Percentiles rank a stretch among this genome's conserved stretches.
These are phyloP conservation scores for Rhytidiadelphus loreus DNA, from an alignment of 225 moss, liverwort and hornwort genomes.

Conservation along the genomic window DNA sequence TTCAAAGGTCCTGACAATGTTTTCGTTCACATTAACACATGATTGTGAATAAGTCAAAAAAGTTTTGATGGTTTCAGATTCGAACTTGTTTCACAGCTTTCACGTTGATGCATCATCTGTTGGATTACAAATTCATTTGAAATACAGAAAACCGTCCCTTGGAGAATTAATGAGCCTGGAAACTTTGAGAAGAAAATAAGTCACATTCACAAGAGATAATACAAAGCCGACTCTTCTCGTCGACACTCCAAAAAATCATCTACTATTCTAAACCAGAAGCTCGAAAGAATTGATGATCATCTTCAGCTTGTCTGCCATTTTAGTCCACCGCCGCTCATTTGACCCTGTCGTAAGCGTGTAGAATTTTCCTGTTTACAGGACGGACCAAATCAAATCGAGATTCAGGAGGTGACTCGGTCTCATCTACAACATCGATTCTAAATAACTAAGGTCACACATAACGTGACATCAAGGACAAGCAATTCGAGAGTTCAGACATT, in stretches of 20 bases:
- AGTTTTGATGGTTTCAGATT: neutral
- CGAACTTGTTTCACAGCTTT: neutral
- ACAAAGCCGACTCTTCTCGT: constrained; percentile 13
- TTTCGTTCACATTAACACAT: too few species aligned
- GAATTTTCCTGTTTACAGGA: constrained; percentile 53
- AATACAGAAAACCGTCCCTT: neutral
- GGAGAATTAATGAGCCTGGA: neutral
- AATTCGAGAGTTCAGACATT: neutral
- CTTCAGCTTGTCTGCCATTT: constrained; percentile 85
- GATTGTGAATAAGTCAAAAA: neutral
- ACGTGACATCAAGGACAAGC: neutral
- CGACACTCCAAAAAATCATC: neutral
- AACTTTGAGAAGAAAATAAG: neutral
- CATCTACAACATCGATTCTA: neutral
- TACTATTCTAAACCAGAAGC: constrained; percentile 17
- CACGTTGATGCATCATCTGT: neutral
- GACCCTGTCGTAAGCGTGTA: constrained; percentile 87
- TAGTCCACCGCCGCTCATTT: constrained; percentile 84
- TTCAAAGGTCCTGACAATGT: neutral
- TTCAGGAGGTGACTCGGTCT: neutral
- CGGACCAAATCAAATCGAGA: neutral
- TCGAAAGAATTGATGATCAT: constrained; percentile 70
- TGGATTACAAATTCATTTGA: neutral
- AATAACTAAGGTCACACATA: neutral
- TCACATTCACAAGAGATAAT: constrained; percentile 1